A percentile compares a stretch with the other conserved stretches of the same genome.
Evolutionary conservation across 257 asterid species (phyloP).

Genomic region (Cinchona pubescens): DNA sequence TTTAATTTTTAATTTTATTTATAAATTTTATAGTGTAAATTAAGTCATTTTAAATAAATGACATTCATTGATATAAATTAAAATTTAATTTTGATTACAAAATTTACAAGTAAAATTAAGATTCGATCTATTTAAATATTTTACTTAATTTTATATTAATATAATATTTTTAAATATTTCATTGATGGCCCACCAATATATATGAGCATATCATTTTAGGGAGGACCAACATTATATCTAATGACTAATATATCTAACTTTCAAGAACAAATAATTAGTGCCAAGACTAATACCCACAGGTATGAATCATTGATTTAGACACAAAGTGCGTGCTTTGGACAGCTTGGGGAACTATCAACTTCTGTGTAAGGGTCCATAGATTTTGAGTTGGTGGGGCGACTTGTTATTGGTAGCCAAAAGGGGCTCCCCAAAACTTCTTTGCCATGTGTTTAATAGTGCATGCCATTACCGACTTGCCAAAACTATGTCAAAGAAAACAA

Average conservation of each 20-base stretch:
- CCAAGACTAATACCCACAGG: conserved; percentile 13
- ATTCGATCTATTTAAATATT: too few species aligned
- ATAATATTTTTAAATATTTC: not conserved
- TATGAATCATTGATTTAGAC: conserved; percentile 26
- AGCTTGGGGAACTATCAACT: conserved; percentile 21
- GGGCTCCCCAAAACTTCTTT: conserved; percentile 17
- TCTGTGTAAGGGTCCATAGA: conserved; percentile 13
- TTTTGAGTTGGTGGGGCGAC: conserved; percentile 17
- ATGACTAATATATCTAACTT: not conserved
- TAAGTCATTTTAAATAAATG: too few species aligned
- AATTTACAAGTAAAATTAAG: too few species aligned
- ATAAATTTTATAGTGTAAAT: too few species aligned
- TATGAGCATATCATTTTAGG: not conserved
- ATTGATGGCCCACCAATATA: not conserved
- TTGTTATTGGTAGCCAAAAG: not conserved
- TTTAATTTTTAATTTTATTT: too few species aligned
- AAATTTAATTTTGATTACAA: too few species aligned
- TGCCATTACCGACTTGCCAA: not conserved
- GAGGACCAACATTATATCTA: not conserved
- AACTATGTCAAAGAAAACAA: not conserved
- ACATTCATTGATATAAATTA: too few species aligned
- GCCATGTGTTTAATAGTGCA: conserved; percentile 18
- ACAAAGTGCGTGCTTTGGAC: conserved; percentile 19
- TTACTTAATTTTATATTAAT: too few species aligned
- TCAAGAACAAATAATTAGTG: conserved; percentile 18